phyloP scores from a whole-genome alignment of 331 rosid species.

The Quercus tomentella region DNA sequence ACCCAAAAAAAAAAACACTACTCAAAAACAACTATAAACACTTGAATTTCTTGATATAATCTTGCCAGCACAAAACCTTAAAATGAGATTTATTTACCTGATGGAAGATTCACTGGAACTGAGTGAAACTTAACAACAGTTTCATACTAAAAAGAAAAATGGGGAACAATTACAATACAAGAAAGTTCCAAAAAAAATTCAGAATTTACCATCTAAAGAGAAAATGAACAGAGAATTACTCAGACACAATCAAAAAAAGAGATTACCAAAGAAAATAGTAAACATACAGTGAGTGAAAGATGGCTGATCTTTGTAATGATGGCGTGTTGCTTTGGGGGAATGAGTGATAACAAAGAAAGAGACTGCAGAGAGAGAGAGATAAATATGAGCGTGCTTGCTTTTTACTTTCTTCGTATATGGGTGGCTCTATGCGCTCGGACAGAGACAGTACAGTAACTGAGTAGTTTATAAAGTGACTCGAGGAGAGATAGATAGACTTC shows the following conservation, averaged over 20 bases:
- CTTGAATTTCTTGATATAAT: neutral
- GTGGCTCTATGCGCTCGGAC: neutral
- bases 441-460: neutral
- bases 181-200: neutral
- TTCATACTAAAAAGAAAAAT: neutral
- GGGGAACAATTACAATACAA: neutral
- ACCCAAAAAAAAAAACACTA: neutral
- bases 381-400: neutral
- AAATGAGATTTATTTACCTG: neutral
- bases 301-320: neutral
- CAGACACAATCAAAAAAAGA: neutral
- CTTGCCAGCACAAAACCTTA: neutral
- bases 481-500: neutral
- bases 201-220: neutral
- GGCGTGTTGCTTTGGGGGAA: constrained; percentile 17
- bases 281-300: constrained; percentile 26
- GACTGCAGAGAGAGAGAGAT: constrained; percentile 14
- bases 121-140: neutral
- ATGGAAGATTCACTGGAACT: neutral
- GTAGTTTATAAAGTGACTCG: neutral
- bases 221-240: neutral
- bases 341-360: constrained; percentile 38
- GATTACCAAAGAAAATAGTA: constrained; percentile 18
- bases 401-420: constrained; percentile 17
- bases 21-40: constrained; percentile 17